phyloP scores from a whole-genome alignment of 352 stramenopile genomes.

The Phytophthora lateralis region DNA sequence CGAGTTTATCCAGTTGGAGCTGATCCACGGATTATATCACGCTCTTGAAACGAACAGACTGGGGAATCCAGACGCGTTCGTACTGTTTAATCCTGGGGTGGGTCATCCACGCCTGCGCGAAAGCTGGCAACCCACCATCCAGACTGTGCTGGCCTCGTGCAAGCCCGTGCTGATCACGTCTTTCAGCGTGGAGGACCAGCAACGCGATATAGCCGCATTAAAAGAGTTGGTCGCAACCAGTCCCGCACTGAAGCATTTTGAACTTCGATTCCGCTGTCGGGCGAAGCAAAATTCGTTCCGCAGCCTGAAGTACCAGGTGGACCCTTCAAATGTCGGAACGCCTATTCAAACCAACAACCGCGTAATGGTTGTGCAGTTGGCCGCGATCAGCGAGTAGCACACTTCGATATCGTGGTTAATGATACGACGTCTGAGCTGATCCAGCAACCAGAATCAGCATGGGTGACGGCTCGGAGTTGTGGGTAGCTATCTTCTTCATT shows the following conservation, averaged over 20 bases:
- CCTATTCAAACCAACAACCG: conserved; percentile 65
- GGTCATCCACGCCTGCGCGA: conserved; percentile 54
- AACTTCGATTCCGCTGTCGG: conserved; percentile 39
- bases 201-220: conserved; percentile 58
- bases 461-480: conserved; percentile 3
- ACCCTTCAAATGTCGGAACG: conserved; percentile 39
- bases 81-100: conserved; percentile 78
- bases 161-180: conserved; percentile 66
- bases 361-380: conserved; percentile 58
- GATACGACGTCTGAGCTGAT: not conserved
- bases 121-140: conserved; percentile 63
- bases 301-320: conserved; percentile 62
- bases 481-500: conserved; percentile 24
- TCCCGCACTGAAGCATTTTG: conserved; percentile 16
- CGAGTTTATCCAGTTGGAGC: conserved; percentile 42
- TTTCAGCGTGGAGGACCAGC: conserved; percentile 66
- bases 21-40: conserved; percentile 63
- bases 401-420: conserved; percentile 9
- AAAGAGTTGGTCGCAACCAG: conserved; percentile 29
- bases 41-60: conserved; percentile 30
- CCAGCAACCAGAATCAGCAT: not conserved
- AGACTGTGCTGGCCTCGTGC: conserved; percentile 42
- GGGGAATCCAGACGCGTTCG: conserved; percentile 52
- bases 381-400: conserved; percentile 6
- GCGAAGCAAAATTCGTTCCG: conserved; percentile 65